Evolutionary conservation across 352 stramenopile genomes (phyloP).

Genomic region (Phytophthora fragariaefolia): DNA sequence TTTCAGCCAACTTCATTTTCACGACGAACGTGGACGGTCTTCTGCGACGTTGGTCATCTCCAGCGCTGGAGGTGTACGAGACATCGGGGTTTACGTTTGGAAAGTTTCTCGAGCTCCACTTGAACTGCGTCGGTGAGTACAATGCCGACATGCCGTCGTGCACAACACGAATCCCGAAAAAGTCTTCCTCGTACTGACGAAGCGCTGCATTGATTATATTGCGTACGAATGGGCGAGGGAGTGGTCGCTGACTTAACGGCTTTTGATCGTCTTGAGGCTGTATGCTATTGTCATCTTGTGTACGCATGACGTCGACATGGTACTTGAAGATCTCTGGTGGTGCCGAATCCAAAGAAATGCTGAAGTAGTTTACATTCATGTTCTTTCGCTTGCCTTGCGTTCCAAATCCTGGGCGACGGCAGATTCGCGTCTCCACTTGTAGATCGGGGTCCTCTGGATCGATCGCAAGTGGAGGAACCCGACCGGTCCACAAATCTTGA

Average conservation of each 20-base stretch:
- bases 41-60: slow-evolving; percentile 20
- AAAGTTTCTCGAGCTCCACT: slow-evolving; percentile 58
- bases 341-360: slow-evolving; percentile 44
- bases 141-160: slow-evolving; percentile 67
- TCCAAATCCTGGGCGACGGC: slow-evolving; percentile 42
- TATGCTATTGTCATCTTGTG: slow-evolving; percentile 13
- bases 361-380: slow-evolving; percentile 68
- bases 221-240: slow-evolving; percentile 51
- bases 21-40: slow-evolving; percentile 59
- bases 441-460: slow-evolving; percentile 35
- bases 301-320: slow-evolving; percentile 57
- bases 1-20: slow-evolving; percentile 64
- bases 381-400: slow-evolving; percentile 32
- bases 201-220: slow-evolving; percentile 59
- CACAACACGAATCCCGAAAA: slow-evolving; percentile 52
- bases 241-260: slow-evolving; percentile 45
- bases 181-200: slow-evolving; percentile 47
- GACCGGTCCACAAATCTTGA: slow-evolving; percentile 49
- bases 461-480: slow-evolving; percentile 28
- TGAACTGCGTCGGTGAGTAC: slow-evolving; percentile 50
- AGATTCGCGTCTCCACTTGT: slow-evolving; percentile 40
- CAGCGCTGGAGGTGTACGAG: not conserved
- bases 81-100: slow-evolving; percentile 55
- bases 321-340: slow-evolving; percentile 72
- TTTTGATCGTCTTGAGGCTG: slow-evolving; percentile 37